Conservation (phyloP, 352 stramenopile species). For the Pythium diclinum region DNA sequence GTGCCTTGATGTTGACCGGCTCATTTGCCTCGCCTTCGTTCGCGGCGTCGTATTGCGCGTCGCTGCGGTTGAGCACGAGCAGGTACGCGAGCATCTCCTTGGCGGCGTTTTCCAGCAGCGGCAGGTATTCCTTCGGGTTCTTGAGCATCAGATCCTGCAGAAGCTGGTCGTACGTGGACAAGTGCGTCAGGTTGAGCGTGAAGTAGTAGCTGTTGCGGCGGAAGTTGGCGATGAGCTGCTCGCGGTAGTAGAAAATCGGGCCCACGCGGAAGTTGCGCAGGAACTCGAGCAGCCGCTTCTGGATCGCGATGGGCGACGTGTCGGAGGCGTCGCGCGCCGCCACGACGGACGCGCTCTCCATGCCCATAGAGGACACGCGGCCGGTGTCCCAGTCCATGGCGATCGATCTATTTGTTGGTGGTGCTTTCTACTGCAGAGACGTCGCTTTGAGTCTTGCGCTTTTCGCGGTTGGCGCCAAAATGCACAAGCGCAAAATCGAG, state of each 20-base stretch:
- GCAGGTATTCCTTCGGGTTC: constrained; percentile 80
- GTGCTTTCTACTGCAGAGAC: background rate
- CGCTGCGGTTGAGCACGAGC: constrained; percentile 48
- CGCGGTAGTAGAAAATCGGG: constrained; percentile 86
- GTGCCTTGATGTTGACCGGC: constrained; percentile 29
- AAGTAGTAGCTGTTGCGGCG: constrained; percentile 72
- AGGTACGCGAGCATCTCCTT: constrained; percentile 75
- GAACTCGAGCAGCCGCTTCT: constrained; percentile 74
- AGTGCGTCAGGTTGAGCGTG: constrained; percentile 80
- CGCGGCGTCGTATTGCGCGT: constrained; percentile 29
- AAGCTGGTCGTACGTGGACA: constrained; percentile 84
- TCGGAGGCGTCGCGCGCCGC: constrained; percentile 48
- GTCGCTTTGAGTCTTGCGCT: background rate
- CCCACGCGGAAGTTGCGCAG: constrained; percentile 86
- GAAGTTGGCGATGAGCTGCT: constrained; percentile 86
- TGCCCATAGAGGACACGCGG: constrained; percentile 75
- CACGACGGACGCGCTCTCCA: constrained; percentile 59
- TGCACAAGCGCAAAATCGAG: background rate
- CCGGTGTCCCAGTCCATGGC: constrained; percentile 82
- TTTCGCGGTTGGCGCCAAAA: constrained; percentile 10
- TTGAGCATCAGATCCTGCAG: constrained; percentile 85
- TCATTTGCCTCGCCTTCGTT: constrained; percentile 18
- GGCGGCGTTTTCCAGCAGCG: constrained; percentile 80
- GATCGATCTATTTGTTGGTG: background rate
- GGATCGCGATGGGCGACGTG: constrained; percentile 54